Conservation (phyloP, 2,329 filamentous ascomycete genomes). For the Colletotrichum cuscutae region DNA sequence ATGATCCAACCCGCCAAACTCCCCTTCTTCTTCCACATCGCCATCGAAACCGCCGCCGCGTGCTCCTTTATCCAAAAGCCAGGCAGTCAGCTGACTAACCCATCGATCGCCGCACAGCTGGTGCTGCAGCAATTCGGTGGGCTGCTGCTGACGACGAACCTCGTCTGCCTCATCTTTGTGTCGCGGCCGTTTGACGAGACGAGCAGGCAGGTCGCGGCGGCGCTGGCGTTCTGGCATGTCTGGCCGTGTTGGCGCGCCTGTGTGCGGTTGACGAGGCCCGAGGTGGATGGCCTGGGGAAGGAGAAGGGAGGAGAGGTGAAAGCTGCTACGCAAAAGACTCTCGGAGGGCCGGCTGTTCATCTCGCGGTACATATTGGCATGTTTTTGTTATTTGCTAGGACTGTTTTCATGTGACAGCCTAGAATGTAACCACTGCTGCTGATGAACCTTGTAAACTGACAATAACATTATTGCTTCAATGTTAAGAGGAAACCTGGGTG, state of each 20-base stretch:
- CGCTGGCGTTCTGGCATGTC: constrained; percentile 59
- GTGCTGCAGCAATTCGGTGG: constrained; percentile 60
- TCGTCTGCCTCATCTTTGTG: constrained; percentile 53
- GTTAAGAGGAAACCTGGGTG: neutral
- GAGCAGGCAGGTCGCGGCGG: constrained; percentile 47
- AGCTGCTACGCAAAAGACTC: constrained; percentile 37
- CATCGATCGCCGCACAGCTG: constrained; percentile 52
- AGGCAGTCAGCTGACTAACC: constrained; percentile 52
- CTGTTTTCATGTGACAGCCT: constrained; percentile 29
- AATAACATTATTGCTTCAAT: neutral
- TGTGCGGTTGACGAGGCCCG: constrained; percentile 42
- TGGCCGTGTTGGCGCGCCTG: constrained; percentile 59
- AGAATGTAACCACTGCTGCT: neutral
- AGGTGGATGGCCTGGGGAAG: constrained; percentile 15
- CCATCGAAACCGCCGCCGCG: constrained; percentile 54
- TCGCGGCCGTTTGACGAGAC: constrained; percentile 45
- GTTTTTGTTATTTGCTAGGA: constrained; percentile 47
- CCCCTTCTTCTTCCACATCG: constrained; percentile 51
- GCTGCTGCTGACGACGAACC: constrained; percentile 55
- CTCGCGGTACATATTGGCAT: constrained; percentile 53
- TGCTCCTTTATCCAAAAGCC: constrained; percentile 57
- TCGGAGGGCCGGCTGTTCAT: constrained; percentile 60
- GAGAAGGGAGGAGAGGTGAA: neutral
- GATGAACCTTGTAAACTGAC: neutral
- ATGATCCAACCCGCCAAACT: constrained; percentile 34